Evolutionary conservation across 108 stramenopile species (phyloP), one percentile per base, ranked within the genome.

Genomic region (Skeletonema tropicum): DNA sequence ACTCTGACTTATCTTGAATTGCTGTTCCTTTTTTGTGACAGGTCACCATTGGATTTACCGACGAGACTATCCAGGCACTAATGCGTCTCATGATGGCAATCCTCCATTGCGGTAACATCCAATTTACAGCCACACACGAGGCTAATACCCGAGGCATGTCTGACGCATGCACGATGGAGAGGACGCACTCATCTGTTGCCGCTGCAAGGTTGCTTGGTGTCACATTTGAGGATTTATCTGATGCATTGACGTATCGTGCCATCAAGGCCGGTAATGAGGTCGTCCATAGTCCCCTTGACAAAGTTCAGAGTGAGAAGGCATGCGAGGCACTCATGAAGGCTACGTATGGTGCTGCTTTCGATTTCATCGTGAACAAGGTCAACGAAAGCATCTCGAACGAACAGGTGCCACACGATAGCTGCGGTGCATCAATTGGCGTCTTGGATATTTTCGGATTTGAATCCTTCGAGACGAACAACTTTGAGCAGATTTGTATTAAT

Each of bases 371-470:
- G 0, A 71, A 83, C 57, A 85, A 84, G 30, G 88, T 98, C 73
- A 98, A 98, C 71, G 83, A 87, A 36, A 84, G 85, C 35, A 91
- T 94, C 35, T 75, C 75, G 21, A 76, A 70, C 23, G 67, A 80
- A 55, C 66, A 65, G 57, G 57, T 32, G 14, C 36, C 31, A 55
- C 64, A 68, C 33, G 72, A 70, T 14, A 45, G 66, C 19, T 55
- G 64, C 35, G 75, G 45, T 55, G 87, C 87, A 23, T 97, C 96
- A 58, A 97, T 98, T 63, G 97, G 97, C 68, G 97, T 98, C 9
- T 75, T 98, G 6, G 97, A 98, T 71, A 98, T 98, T 31, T 99
- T 97, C 79, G 98, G 98, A 15, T 99, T 99, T 70, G 98, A 99
- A 73, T 92, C 97, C 58, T 94, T 94, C 62, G 80, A 92, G 60